These are phyloP conservation scores for Naumovozyma baii DNA, from an alignment of 805 yeast species.

Conservation along the genomic window DNA sequence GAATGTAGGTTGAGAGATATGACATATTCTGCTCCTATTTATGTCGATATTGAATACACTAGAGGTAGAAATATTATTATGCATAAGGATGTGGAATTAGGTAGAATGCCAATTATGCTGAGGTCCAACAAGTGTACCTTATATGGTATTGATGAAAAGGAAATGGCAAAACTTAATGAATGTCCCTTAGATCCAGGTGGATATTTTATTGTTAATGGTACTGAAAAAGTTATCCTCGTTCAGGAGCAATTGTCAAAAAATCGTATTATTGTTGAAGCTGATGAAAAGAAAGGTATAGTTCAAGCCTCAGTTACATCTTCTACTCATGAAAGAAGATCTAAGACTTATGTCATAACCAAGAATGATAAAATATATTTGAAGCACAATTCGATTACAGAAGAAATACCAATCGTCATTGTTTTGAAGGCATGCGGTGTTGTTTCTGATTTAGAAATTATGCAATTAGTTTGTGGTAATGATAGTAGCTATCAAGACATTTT, in stretches of 20 bases:
- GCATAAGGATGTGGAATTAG: conserved; percentile 86
- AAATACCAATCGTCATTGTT: conserved; percentile 86
- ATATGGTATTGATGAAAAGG: conserved; percentile 63
- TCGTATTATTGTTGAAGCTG: conserved; percentile 96
- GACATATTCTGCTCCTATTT: conserved; percentile 90
- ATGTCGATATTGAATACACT: conserved; percentile 94
- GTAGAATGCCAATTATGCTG: conserved; percentile 98
- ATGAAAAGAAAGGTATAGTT: conserved; percentile 84
- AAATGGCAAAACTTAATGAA: conserved; percentile 83
- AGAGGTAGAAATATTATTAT: conserved; percentile 87
- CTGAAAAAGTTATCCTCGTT: conserved; percentile 91
- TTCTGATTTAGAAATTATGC: conserved; percentile 87
- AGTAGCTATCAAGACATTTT: conserved; percentile 85
- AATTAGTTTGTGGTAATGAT: conserved; percentile 85
- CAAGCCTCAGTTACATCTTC: conserved; percentile 98
- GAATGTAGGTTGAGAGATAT: conserved; percentile 91
- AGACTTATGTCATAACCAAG: conserved; percentile 90
- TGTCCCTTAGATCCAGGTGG: conserved; percentile 99
- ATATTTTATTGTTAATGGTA: conserved; percentile 93
- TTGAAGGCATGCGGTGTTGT: conserved; percentile 91
- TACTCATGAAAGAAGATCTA: conserved; percentile 95
- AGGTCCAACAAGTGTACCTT: conserved; percentile 86
- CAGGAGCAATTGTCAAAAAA: conserved; percentile 96
- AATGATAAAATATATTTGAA: conserved; percentile 82
- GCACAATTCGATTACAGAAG: conserved; percentile 93